These are phyloP conservation scores for Stephania cephalantha DNA, from an alignment of 164 flowering plant species.

Conservation along the genomic window DNA sequence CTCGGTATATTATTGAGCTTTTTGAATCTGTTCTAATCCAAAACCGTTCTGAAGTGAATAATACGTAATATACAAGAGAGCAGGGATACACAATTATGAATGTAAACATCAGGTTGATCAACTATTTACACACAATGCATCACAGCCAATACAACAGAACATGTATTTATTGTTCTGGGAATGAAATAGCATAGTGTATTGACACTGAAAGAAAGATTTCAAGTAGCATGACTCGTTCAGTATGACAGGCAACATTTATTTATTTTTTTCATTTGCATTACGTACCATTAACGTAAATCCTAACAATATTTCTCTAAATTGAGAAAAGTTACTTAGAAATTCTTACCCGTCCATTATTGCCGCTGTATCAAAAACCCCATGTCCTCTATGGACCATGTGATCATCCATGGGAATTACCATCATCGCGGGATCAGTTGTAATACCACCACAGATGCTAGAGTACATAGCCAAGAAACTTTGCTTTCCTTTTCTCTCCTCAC, in stretches of 20 bases:
- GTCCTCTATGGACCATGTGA: conserved; percentile 96
- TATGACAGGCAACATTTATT: not conserved
- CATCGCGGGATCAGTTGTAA: conserved; percentile 61
- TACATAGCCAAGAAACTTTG: conserved; percentile 82
- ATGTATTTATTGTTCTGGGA: not conserved
- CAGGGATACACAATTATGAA: not conserved
- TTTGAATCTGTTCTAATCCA: not conserved
- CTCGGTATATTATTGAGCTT: too few species aligned
- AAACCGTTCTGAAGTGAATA: not conserved
- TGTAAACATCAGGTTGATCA: not conserved
- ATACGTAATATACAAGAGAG: not conserved
- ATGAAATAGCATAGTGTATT: not conserved
- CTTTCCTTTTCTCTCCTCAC: conserved; percentile 38
- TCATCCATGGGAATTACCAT: conserved; percentile 93
- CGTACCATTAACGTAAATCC: not conserved
- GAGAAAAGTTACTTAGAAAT: not conserved
- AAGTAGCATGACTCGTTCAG: not conserved
- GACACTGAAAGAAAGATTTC: not conserved
- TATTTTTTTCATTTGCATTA: too few species aligned
- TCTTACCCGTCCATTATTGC: conserved; percentile 76
- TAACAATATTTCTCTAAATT: not conserved
- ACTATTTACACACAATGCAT: not conserved
- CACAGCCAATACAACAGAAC: not conserved
- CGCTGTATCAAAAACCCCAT: conserved; percentile 93
- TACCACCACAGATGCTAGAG: conserved; percentile 77